Base-by-base conservation (phyloP, 2,329 filamentous ascomycete species). In the Ampelomyces quisqualis region DNA sequence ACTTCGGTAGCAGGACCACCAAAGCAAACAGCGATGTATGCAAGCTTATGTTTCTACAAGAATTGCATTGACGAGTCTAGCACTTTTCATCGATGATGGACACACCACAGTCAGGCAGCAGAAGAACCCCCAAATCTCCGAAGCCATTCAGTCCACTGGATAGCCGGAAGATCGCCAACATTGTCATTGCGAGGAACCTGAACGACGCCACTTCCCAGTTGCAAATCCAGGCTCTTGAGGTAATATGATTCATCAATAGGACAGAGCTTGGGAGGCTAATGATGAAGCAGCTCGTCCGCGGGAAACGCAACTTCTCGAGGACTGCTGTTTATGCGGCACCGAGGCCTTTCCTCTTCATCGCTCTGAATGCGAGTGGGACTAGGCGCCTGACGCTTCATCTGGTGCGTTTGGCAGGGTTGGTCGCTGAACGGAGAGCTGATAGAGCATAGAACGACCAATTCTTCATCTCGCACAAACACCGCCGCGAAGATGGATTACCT, bases 401-500 rank as follows among this genome's bases (percentile, higher is more conserved):
- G 40, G 69, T 71, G 33, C n/a, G 47, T 34, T n/a, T n/a, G n/a
- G n/a, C n/a, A n/a, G n/a, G n/a, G n/a, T n/a, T n/a, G n/a, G n/a
- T n/a, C n/a, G n/a, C n/a, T n/a, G n/a, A n/a, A n/a, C n/a, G n/a
- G n/a, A n/a, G n/a, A n/a, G 3, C 84, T 34, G 77, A 57, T 73
- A 15, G 69, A 68, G 21, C 77, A 83, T 77, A 88, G 67, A 94
- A 90, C 57, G 89, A 97, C 44, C 81, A 87, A 50, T 85, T 97
- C 53, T 88, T 90, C 62, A 83, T 97, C 43, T 91, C 88, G 0
- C 90, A 97, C 66, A 88, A 84, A 71, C 90, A 97, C 58, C 78
- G 84, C 42, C 75, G 79, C 3, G 73, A 77, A 1, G 82, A 91
- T 62, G 88, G 85, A 0, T 85, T 90, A 47, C 77, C 82, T 4